These are phyloP conservation scores for Cyclostephanos invisitatus DNA, from an alignment of 108 stramenopile genomes.

Conservation along the genomic window DNA sequence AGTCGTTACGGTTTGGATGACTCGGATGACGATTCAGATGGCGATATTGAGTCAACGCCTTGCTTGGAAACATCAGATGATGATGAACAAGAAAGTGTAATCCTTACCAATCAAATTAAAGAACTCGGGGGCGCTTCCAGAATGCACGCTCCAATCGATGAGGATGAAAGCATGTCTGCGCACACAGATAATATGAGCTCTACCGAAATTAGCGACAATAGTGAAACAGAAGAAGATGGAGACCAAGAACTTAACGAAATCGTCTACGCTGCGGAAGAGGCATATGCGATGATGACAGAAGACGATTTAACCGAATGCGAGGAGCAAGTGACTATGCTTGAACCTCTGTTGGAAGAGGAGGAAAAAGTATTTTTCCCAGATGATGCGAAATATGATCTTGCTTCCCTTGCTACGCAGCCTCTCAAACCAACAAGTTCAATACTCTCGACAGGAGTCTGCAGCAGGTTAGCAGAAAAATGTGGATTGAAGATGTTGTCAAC, in stretches of 20 bases:
- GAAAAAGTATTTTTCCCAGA: constrained; percentile 8
- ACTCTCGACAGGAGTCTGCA: constrained; percentile 31
- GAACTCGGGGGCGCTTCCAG: constrained; percentile 57
- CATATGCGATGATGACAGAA: constrained; percentile 51
- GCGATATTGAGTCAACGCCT: constrained; percentile 42
- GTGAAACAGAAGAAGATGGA: constrained; percentile 23
- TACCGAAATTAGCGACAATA: constrained; percentile 17
- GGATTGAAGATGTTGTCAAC: constrained; percentile 24
- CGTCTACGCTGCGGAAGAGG: constrained; percentile 35
- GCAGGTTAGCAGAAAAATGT: constrained; percentile 32
- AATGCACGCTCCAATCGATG: constrained; percentile 44
- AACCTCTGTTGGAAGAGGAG: constrained; percentile 34
- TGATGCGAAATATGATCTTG: neutral
- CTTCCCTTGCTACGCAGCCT: neutral
- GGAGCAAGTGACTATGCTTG: constrained; percentile 23
- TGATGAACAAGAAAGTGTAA: constrained; percentile 29
- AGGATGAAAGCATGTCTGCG: constrained; percentile 43
- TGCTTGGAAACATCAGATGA: constrained; percentile 28
- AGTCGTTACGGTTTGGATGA: constrained; percentile 91
- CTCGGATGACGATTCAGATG: constrained; percentile 66
- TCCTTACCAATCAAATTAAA: constrained; percentile 5
- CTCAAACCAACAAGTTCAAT: neutral
- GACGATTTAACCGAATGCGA: constrained; percentile 21
- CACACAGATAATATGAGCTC: constrained; percentile 27
- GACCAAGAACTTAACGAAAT: constrained; percentile 20